Evolutionary conservation across 805 yeast species (phyloP), one percentile per base, ranked within the genome.

Genomic region (Grigorovia humatica): DNA sequence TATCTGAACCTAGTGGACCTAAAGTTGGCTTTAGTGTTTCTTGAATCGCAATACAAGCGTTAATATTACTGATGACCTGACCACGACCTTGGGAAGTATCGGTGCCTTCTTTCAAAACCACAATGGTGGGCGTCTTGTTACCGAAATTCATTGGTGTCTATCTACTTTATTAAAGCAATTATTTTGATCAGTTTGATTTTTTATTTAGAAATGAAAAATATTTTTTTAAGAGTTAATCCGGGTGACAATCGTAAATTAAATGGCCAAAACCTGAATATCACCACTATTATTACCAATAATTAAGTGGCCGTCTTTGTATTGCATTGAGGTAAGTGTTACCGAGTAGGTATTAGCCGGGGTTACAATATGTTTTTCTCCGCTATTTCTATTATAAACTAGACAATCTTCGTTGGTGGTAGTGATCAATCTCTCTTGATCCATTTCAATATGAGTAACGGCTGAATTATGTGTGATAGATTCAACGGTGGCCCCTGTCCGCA

Each of bases 1-100:
- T 90, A 70, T 93, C 99, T 38, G 96, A 87, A 27, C 99, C 99
- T 61, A 93, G 77, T 47, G 99, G 99, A 4, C 99, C 99, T 58
- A 93, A 76, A 0, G 99, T 93, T 49, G 98, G 89, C 60, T 85
- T 84, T 63, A 93, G 76, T 32, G 97, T 88, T 60, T 93, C 99
- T 73, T 93, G 98, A 57, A 93, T 88, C 32, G 99, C 98, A 55
- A 91, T 69, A 71, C 99, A 93, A 2, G 99, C 98, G 74, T 91
- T 91, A 67, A 93, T 93, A 65, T 93, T 93, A 57, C 91, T 85
- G 61, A 93, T 82, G 59, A 89, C 86, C 74, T 93, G 99, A 23
- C 98, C 98, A 58, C 83, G 81, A 41, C 99, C 99, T 69, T 93
- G 99, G 15, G 96, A 86, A 35, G 95, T 74, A 65, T 93, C 99